A percentile compares a stretch with the other conserved stretches of the same genome.
Conservation (phyloP, 2,329 filamentous ascomycete genomes). For the Parafenestella ontariensis region DNA sequence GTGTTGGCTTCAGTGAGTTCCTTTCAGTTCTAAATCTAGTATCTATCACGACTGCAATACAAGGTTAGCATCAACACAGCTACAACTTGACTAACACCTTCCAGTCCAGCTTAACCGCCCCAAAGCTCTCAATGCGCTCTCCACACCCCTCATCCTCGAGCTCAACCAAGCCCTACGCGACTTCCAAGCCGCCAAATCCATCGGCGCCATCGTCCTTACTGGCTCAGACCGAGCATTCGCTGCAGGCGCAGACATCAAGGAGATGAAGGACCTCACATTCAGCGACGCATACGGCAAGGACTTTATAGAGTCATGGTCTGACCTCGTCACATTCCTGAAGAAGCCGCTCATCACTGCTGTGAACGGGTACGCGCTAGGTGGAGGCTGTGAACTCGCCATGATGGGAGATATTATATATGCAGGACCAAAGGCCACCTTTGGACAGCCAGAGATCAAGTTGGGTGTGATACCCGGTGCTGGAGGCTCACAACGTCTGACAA, state of each 20-base stretch:
- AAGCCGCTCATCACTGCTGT: constrained; percentile 95
- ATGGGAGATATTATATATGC: constrained; percentile 98
- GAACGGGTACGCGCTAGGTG: constrained; percentile 91
- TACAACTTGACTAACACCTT: constrained; percentile 17
- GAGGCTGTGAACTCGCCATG: constrained; percentile 94
- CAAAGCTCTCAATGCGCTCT: constrained; percentile 93
- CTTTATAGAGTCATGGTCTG: constrained; percentile 96
- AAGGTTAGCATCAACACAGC: too few species aligned
- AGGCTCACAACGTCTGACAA: constrained; percentile 86
- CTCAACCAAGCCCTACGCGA: constrained; percentile 59
- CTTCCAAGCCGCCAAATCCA: constrained; percentile 41
- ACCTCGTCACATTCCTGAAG: constrained; percentile 81
- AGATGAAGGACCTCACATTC: constrained; percentile 95
- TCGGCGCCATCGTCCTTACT: constrained; percentile 69
- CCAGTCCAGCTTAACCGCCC: constrained; percentile 91
- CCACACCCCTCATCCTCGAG: constrained; percentile 87
- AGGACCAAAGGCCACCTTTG: constrained; percentile 84
- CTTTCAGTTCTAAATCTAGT: background rate
- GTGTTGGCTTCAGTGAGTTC: constrained; percentile 84
- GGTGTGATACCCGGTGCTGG: constrained; percentile 92
- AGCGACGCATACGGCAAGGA: constrained; percentile 83
- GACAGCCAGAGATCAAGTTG: constrained; percentile 96
- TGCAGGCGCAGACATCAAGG: constrained; percentile 96
- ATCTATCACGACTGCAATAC: background rate
- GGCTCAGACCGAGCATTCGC: constrained; percentile 81